phyloP scores from a whole-genome alignment of 345 rosid genomes.

The Gossypium turneri region DNA sequence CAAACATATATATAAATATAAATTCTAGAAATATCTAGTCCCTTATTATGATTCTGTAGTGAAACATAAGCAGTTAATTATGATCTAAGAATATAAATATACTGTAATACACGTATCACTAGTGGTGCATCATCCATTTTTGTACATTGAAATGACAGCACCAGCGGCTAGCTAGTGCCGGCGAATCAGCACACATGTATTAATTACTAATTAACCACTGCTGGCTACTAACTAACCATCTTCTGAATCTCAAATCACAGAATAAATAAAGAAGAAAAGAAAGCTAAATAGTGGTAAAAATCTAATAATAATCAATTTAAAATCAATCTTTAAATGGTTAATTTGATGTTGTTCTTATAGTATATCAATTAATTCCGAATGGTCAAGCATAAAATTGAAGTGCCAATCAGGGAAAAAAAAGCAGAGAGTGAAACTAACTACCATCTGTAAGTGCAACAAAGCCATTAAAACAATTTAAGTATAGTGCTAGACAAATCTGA shows the following conservation, averaged over 20 bases:
- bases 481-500: constrained; percentile 22
- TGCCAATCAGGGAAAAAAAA: constrained; percentile 9
- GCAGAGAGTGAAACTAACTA: constrained; percentile 17
- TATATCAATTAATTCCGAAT: constrained; percentile 7
- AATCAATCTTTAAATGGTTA: background rate
- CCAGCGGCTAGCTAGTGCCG: background rate
- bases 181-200: background rate
- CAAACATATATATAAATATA: no score
- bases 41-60: no score
- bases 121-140: background rate
- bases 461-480: constrained; percentile 5
- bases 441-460: constrained; percentile 15
- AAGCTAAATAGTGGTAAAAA: background rate
- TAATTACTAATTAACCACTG: background rate
- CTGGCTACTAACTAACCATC: background rate
- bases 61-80: no score
- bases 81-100: no score
- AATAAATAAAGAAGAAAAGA: background rate
- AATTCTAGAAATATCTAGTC: no score
- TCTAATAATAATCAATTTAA: no score
- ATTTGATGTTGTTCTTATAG: background rate
- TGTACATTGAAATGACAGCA: background rate
- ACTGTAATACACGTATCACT: background rate
- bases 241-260: background rate
- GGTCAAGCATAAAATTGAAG: constrained; percentile 20